Evolutionary conservation across 2,329 filamentous ascomycete genomes (phyloP), one percentile per base, ranked within the genome.

Genomic region (Clonostachys chloroleuca): DNA sequence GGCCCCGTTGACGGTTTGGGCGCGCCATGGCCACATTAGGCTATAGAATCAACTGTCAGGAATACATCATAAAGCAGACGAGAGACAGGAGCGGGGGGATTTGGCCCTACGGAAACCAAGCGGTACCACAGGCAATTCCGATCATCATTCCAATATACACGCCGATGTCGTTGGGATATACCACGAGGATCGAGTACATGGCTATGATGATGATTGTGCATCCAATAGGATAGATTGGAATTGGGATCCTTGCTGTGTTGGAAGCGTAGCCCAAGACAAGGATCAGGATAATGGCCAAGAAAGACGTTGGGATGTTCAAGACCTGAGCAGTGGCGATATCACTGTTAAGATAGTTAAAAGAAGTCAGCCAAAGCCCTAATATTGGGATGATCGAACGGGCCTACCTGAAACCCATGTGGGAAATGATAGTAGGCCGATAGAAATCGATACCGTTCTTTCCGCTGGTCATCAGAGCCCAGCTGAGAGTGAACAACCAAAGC

Each of bases 21-120:
- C 71, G 5, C 73, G 66, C 73, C 73, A 76, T 10, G 73, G 73
- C 74, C 74, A 59, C 73, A 77, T 77, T 48, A 74, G 63, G 0
- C 36, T 39, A 10, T 7, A 39, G 14, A 10, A 14, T 14, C 2
- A 14, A 39, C 10, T 39, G 16, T 39, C 14, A 14, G 16, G 12
- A 14, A 14, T 7, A 17, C 14, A 39, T 2, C 6, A 13, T 14
- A 10, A 39, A 39, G 5, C 30, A n/a, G n/a, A n/a, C n/a, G n/a
- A n/a, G n/a, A 43, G 34, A 24, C 5, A 20, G 34, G 18, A 16
- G 24, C 6, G 24, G 24, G 18, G 24, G 24, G 2, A 8, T 30
- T 30, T 9, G 24, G 37, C 6, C 36, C 14, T 10, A 39, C 36
- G 73, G 69, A 50, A 64, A 77, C 66, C 70, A 74, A 2, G 67